Evolutionary conservation across 179 eudicot genomes (phyloP).

Genomic region (Gypsophila paniculata): DNA sequence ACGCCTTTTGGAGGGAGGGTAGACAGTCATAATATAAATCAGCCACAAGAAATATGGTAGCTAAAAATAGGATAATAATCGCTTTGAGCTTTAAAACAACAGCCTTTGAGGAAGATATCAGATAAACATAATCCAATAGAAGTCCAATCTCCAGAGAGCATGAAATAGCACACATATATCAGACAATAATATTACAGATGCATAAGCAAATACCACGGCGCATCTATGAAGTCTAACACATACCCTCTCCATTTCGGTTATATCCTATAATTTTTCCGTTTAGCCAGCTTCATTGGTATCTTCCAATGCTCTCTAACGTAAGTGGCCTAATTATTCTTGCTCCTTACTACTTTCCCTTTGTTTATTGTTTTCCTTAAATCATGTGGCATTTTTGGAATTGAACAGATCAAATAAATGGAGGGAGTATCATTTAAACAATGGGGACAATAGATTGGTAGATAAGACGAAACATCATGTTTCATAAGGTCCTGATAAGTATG

Average conservation of each 20-base stretch:
- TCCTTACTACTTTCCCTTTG: too few relatives aligned
- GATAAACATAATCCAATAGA: neutral
- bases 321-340: too few relatives aligned
- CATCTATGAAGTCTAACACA: slow-evolving; percentile 6
- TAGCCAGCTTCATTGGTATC: too few relatives aligned
- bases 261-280: too few relatives aligned
- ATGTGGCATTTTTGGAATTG: too few relatives aligned
- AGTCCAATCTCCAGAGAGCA: neutral
- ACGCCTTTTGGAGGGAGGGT: slow-evolving; percentile 30
- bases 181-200: neutral
- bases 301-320: too few relatives aligned
- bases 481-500: neutral
- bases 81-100: neutral
- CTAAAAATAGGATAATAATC: neutral
- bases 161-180: neutral
- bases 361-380: too few relatives aligned
- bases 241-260: too few relatives aligned
- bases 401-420: too few relatives aligned
- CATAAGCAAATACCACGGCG: neutral
- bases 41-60: neutral
- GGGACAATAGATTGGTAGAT: neutral
- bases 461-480: neutral
- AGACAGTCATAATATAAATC: neutral
- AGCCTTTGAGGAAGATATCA: neutral
- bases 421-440: neutral